A percentile compares a stretch with the other conserved stretches of the same genome.
Evolutionary conservation across 345 rosid species (phyloP).

Genomic region (Dipteronia dyeriana): DNA sequence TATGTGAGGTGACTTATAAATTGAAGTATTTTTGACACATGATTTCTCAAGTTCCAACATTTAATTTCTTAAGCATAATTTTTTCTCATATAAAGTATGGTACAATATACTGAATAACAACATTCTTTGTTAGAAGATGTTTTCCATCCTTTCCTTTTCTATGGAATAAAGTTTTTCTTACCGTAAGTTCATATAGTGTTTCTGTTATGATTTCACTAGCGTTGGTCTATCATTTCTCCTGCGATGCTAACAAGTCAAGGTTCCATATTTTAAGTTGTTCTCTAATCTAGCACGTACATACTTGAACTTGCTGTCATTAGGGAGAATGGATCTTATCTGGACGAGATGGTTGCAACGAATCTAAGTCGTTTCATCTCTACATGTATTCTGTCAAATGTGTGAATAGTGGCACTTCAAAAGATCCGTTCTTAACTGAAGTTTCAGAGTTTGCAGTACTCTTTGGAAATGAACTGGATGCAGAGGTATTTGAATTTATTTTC

Average conservation of each 20-base stretch:
- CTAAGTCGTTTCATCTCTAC: slow-evolving; percentile 60
- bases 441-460: slow-evolving; percentile 88
- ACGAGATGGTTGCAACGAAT: slow-evolving; percentile 50
- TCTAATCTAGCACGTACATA: slow-evolving; percentile 8
- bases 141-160: not conserved
- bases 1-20: not conserved
- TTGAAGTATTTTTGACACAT: not conserved
- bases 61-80: not conserved
- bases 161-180: not conserved
- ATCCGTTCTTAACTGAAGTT: slow-evolving; percentile 83
- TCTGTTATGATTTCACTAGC: not conserved
- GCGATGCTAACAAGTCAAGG: not conserved
- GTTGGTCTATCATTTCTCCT: not conserved
- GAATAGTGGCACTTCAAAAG: slow-evolving; percentile 72
- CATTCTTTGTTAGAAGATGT: not conserved
- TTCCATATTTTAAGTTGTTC: slow-evolving; percentile 6
- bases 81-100: not conserved
- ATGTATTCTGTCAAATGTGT: slow-evolving; percentile 75
- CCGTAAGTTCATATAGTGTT: not conserved
- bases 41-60: not conserved
- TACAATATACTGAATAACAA: not conserved
- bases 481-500: slow-evolving; percentile 49
- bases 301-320: slow-evolving; percentile 39
- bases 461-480: slow-evolving; percentile 99
- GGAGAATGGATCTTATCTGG: slow-evolving; percentile 97